Conservation (phyloP, 1,139 yeast genomes). For the Pneumocystis carinii region DNA sequence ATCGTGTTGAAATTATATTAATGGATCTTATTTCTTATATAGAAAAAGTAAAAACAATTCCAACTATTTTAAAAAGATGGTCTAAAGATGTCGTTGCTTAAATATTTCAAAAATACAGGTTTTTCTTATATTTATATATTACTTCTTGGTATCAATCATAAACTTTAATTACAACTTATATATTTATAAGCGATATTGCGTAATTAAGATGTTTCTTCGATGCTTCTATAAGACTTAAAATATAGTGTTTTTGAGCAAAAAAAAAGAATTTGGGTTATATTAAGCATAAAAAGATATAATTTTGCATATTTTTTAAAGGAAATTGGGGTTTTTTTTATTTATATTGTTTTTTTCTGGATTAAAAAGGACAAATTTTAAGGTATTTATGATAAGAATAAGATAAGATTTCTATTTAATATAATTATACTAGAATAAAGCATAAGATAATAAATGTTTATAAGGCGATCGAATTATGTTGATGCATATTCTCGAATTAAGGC, state of each 20-base stretch:
- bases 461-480: conserved; percentile 14
- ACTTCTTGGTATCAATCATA: neutral
- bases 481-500: conserved; percentile 21
- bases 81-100: neutral
- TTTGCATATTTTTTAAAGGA: neutral
- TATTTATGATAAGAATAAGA: neutral
- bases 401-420: neutral
- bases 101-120: neutral
- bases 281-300: neutral
- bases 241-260: too few relatives aligned
- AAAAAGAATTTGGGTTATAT: neutral
- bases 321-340: neutral
- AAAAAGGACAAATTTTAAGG: neutral
- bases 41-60: conserved; percentile 2
- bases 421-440: neutral
- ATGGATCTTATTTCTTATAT: conserved; percentile 2
- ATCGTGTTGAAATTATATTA: conserved; percentile 1
- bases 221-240: neutral
- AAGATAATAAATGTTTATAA: neutral
- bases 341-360: neutral
- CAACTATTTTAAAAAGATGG: conserved; percentile 1
- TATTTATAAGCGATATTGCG: neutral
- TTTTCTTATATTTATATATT: neutral
- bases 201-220: neutral
- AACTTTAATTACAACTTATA: neutral